Conservation (phyloP, 1,284 basidiomycete genomes). For the Flammula alnicola region DNA sequence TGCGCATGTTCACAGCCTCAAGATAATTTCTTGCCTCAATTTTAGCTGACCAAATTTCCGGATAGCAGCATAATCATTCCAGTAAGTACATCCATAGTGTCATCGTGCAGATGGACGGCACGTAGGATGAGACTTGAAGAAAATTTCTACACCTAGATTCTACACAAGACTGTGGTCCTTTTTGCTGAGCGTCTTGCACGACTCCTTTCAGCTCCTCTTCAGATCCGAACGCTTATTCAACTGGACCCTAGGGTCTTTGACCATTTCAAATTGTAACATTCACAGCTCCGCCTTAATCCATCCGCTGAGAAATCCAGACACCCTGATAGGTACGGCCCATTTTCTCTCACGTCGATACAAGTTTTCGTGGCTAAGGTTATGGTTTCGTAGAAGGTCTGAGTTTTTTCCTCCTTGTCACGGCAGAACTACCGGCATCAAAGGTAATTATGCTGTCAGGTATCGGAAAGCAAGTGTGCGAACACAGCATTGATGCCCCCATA, state of each 20-base stretch:
- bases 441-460: constrained; percentile 14
- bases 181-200: constrained; percentile 10
- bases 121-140: constrained; percentile 16
- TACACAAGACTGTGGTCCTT: constrained; percentile 7
- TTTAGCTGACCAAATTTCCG: constrained; percentile 3
- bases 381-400: constrained; percentile 8
- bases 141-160: constrained; percentile 1
- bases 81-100: constrained; percentile 5
- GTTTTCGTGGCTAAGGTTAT: constrained; percentile 10
- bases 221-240: constrained; percentile 19
- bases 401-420: constrained; percentile 13
- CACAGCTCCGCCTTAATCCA: constrained; percentile 21
- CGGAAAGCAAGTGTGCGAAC: constrained; percentile 15
- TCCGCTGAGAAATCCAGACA: constrained; percentile 24
- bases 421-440: constrained; percentile 14
- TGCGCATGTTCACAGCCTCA: constrained; percentile 13
- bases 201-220: constrained; percentile 12
- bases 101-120: constrained; percentile 1
- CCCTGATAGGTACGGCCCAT: constrained; percentile 18
- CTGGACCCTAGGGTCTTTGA: constrained; percentile 10
- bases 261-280: constrained; percentile 21
- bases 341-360: constrained; percentile 10
- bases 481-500: constrained; percentile 25
- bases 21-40: background rate
- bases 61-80: constrained; percentile 8